A percentile compares a stretch with the other conserved stretches of the same genome.
Conservation (phyloP, 1,139 yeast species). For the Citeromyces siamensis region DNA sequence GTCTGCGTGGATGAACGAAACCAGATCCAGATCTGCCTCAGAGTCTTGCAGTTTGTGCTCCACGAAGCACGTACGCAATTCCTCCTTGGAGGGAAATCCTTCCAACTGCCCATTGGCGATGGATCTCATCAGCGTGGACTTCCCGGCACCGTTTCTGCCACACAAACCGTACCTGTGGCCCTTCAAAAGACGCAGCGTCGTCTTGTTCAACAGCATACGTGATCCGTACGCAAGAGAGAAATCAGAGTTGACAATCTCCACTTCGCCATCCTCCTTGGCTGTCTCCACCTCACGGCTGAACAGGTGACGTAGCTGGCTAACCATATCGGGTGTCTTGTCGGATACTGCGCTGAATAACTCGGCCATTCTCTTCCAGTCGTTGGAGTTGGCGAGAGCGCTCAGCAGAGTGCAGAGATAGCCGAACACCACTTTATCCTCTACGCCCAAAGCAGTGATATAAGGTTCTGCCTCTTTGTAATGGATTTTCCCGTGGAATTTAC, state of each 20-base stretch:
- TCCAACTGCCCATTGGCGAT: slow-evolving; percentile 95
- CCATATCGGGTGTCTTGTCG: slow-evolving; percentile 30
- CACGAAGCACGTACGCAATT: slow-evolving; percentile 87
- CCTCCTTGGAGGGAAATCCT: slow-evolving; percentile 90
- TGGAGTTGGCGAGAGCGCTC: slow-evolving; percentile 70
- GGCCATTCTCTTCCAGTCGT: slow-evolving; percentile 73
- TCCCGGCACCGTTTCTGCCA: slow-evolving; percentile 99
- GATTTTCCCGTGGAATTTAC: slow-evolving; percentile 68
- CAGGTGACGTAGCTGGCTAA: slow-evolving; percentile 45
- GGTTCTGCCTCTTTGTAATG: slow-evolving; percentile 38
- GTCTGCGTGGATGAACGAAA: slow-evolving; percentile 82
- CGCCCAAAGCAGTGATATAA: slow-evolving; percentile 27
- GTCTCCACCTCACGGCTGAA: slow-evolving; percentile 53
- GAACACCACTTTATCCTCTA: slow-evolving; percentile 24
- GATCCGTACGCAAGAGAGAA: slow-evolving; percentile 97
- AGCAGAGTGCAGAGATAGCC: slow-evolving; percentile 45
- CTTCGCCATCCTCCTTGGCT: slow-evolving; percentile 53
- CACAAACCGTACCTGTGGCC: slow-evolving; percentile 97
- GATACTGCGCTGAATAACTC: slow-evolving; percentile 34
- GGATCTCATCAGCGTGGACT: slow-evolving; percentile 94
- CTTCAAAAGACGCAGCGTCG: slow-evolving; percentile 73
- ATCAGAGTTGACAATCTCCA: slow-evolving; percentile 86
- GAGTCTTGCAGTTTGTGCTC: slow-evolving; percentile 96
- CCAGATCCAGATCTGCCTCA: slow-evolving; percentile 85
- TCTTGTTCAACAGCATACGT: slow-evolving; percentile 90